Base-by-base conservation (phyloP, 2,329 filamentous ascomycete species). In the Verticillium albo-atrum region DNA sequence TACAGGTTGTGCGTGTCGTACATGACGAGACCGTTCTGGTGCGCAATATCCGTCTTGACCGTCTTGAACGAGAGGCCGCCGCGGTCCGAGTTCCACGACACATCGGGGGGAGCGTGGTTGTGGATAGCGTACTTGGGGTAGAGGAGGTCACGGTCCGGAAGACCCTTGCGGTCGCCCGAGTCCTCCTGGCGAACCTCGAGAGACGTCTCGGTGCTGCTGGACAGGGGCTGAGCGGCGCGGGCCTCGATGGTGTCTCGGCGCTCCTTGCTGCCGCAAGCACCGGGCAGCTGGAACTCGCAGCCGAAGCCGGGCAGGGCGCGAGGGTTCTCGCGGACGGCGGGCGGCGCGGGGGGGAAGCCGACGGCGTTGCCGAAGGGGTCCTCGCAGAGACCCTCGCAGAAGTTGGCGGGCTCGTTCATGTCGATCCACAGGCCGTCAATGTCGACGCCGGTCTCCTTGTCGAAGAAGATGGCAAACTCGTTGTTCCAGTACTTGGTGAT, bases 1-100 rank as follows among this genome's bases (percentile, higher is more conserved):
- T 90, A 91, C 1, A 95, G 75, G 68, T 91, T 95, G 78, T 96
- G 92, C 27, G 91, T 85, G 69, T 96, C 91, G 68, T 96, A 96
- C 70, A 89, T 84, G n/a, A 79, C 77, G 34, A 86, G 74, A 1
- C 88, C 89, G 59, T 89, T 86, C 35, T 84, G 79, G 69, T 91
- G 88, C 7, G 87, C 79, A 9, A 90, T 74, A 67, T 90, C 82
- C 0, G 88, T 89, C 63, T 84, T 79, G 57, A 91, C 82, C 0
- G 89, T 87, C 66, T 83, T 79, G 70, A 84, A 82, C 0, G 77
- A 78, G 28, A 82, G 70, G 3, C 75, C 77, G 52, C 80, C 80
- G 47, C 76, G 70, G 12, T 59, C 55, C 20, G 62, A 63, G 54
- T 62, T 57, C 55, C 55, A 57, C 15, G 55, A 51, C 35, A 57